Percentiles rank a stretch among this genome's conserved stretches.
These are phyloP conservation scores for Acanthamoeba lugdunensis DNA, from an alignment of 208 protist species.

Conservation along the genomic window DNA sequence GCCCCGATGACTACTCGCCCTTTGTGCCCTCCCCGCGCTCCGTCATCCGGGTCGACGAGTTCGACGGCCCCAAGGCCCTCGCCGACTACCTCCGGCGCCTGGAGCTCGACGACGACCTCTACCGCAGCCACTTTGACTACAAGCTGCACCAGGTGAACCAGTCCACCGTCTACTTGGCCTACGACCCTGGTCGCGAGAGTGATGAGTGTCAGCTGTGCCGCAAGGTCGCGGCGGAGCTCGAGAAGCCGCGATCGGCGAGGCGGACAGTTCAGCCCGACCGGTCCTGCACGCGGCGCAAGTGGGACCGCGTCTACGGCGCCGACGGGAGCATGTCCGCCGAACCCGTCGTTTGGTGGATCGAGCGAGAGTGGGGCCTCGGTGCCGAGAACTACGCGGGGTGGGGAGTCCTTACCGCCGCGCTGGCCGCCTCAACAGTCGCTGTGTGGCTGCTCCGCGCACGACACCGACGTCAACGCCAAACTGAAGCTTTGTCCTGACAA, in stretches of 20 bases:
- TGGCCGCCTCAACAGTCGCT: no score
- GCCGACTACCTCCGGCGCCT: conserved; percentile 80
- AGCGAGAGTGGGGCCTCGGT: conserved; percentile 27
- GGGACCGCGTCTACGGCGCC: background rate
- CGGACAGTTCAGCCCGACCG: background rate
- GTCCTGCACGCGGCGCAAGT: conserved; percentile 16
- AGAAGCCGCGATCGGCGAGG: no score
- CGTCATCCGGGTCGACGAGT: conserved; percentile 79
- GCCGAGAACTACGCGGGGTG: background rate
- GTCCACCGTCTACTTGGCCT: background rate
- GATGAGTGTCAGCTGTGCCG: conserved; percentile 15
- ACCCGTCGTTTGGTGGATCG: background rate
- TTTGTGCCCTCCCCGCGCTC: conserved; percentile 61
- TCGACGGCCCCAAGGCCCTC: conserved; percentile 72
- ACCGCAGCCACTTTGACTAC: conserved; percentile 76
- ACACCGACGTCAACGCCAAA: no score
- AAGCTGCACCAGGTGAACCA: background rate
- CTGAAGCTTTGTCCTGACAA: no score
- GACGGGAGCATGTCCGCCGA: conserved; percentile 52
- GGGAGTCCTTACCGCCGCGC: no score
- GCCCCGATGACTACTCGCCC: conserved; percentile 65
- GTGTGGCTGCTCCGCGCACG: background rate
- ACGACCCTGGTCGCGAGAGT: background rate
- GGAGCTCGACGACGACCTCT: conserved; percentile 76
- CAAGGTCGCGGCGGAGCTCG: background rate